Conservation (phyloP, 1,139 yeast species). For the Saccharomyces hybrid region DNA sequence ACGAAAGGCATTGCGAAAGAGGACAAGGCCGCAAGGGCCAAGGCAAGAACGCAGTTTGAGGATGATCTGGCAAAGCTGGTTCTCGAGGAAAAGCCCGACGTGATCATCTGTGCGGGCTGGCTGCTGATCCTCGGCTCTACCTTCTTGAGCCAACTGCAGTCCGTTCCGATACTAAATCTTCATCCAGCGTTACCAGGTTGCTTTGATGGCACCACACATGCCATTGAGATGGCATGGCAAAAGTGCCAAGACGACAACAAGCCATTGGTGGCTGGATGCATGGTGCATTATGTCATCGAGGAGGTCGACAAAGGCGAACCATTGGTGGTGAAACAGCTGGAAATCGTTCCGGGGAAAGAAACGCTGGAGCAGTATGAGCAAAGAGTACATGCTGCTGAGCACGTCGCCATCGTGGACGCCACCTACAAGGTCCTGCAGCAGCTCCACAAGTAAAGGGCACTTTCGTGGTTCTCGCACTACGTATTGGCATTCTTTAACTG, state of each 20-base stretch:
- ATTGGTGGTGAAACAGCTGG: conserved; percentile 71
- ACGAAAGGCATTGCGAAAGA: conserved; percentile 64
- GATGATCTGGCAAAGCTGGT: conserved; percentile 66
- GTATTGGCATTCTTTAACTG: background rate
- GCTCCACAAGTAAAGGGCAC: background rate
- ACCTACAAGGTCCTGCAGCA: conserved; percentile 44
- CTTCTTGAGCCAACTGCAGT: conserved; percentile 59
- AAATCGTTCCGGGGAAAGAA: conserved; percentile 56
- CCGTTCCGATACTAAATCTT: conserved; percentile 75
- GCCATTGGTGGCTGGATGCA: conserved; percentile 65
- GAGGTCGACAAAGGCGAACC: conserved; percentile 95
- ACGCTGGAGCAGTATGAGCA: conserved; percentile 69
- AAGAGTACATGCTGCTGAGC: conserved; percentile 82
- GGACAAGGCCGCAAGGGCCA: conserved; percentile 43
- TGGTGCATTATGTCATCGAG: conserved; percentile 92
- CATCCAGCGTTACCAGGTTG: conserved; percentile 98
- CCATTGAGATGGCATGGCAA: conserved; percentile 92
- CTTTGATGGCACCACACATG: conserved; percentile 87
- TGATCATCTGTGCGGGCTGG: conserved; percentile 98
- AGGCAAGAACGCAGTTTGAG: conserved; percentile 66
- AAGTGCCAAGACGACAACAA: conserved; percentile 74
- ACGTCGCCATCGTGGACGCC: conserved; percentile 88
- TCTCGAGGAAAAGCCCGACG: conserved; percentile 56
- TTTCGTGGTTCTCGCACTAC: background rate
- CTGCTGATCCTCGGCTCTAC: conserved; percentile 80